Evolutionary conservation across 805 yeast genomes (phyloP), one percentile per base, ranked within the genome.

Genomic region (Metschnikowia chrysomelidarum): DNA sequence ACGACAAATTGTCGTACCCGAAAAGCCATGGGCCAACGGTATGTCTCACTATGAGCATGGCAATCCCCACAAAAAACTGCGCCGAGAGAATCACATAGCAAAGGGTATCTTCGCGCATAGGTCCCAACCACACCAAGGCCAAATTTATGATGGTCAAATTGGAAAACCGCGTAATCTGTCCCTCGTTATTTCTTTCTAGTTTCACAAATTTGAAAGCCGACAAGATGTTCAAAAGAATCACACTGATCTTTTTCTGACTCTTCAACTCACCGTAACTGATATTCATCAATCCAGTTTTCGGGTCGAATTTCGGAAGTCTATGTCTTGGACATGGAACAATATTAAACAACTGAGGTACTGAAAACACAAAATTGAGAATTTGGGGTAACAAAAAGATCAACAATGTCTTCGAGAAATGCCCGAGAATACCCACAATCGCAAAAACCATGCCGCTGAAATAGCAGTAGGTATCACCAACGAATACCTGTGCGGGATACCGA

Each of bases 391-490:
- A 83, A 53, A 93, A 82, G 21, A 89, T 60, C 60, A 93, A 67
- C 48, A 91, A 67, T 0, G 99, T 93, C 62, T 93, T 93, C 27
- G 96, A 87, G 59, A 89, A 93, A 66, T 93, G 99, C 1, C 98
- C 98, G 40, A 87, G 71, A 22, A 93, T 93, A 1, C 97, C 98
- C 19, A 87, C 96, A 18, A 89, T 93, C 0, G 98, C 98, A 60
- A 93, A 88, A 1, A 93, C 95, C 98, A 93, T 93, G 3, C 99
- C 99, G 17, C 96, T 87, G 60, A 93, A 89, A 62, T 93, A 93
- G 63, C 99, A 93, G 67, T 84, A 93, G 0, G 98, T 91, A 57
- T 93, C 99, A 19, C 99, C 99, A 6, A 93, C 99, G 63, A 93
- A 93, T 1, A 87, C 98, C 38, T 64, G 64, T 0, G 98, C 87